phyloP scores from a whole-genome alignment of 805 yeast species.

The Saturnispora serradocipensis region DNA sequence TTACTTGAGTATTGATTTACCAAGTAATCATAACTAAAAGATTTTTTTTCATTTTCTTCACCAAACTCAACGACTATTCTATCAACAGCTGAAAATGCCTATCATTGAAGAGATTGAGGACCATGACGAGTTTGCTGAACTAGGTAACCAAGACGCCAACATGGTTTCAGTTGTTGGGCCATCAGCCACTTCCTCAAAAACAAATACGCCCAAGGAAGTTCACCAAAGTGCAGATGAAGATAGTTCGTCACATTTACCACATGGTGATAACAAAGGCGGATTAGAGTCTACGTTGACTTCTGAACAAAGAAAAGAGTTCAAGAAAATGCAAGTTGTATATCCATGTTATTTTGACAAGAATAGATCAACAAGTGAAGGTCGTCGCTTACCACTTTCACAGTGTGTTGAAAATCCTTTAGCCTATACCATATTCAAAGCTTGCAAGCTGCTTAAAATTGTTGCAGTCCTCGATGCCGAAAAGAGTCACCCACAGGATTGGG shows the following conservation, averaged over 20 bases:
- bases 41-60: neutral
- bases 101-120: conserved; percentile 63
- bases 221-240: neutral
- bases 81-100: conserved; percentile 37
- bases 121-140: conserved; percentile 67
- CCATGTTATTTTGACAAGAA: conserved; percentile 87
- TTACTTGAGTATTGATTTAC: neutral
- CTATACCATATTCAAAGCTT: conserved; percentile 70
- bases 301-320: conserved; percentile 56
- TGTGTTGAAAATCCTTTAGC: conserved; percentile 89
- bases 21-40: neutral
- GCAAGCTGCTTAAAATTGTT: conserved; percentile 22
- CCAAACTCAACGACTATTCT: neutral
- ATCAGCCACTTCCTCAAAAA: conserved; percentile 58
- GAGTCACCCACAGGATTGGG: conserved; percentile 92
- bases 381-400: conserved; percentile 59
- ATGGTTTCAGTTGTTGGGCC: conserved; percentile 73
- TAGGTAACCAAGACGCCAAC: conserved; percentile 48
- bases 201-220: conserved; percentile 39
- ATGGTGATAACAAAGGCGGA: neutral
- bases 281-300: conserved; percentile 20
- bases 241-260: neutral
- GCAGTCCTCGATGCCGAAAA: conserved; percentile 67
- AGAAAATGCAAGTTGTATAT: conserved; percentile 64
- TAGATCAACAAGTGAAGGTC: conserved; percentile 70